Evolutionary conservation across 1,284 basidiomycete species (phyloP), one percentile per base, ranked within the genome.

Genomic region (Trichosporon coremiiforme): DNA sequence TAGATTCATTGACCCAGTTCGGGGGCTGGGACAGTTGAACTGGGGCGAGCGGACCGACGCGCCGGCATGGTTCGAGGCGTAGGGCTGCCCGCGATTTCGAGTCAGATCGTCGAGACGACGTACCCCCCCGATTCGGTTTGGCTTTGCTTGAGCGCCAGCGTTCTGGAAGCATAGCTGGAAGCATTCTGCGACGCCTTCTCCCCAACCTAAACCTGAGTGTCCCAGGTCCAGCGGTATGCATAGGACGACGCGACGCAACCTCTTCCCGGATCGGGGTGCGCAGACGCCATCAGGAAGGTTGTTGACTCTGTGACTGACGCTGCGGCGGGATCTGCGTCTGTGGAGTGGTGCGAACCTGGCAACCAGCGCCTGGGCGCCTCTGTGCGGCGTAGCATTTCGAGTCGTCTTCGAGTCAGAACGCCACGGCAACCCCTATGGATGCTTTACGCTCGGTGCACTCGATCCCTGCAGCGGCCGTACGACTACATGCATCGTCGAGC

Each of bases 261-360:
- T 53, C 47, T 22, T 53, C 47, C 47, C 47, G 47, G 47, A 53
- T 53, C 47, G 47, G 47, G 22, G 47, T 53, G 41, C 41, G 7
- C 41, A 45, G 41, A 45, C 41, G 38, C 38, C 13, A 15, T 41
- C 38, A 33, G 33, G 33, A 33, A 8, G 4, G 33, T 33, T 8
- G 33, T 8, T 33, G 33, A 33, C 36, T 38, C 36, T 10, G 10
- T 10, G 36, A 10, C 38, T 45, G 47, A 22, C 47, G 47, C 47
- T 22, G 47, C 47, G 47, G 3, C 47, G 22, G 31, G 31, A 31
- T 60, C 17, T 17, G 22, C 29, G 29, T 33, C 57, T 60, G 57
- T 31, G 57, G 9, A 60, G 31, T 4, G 57, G 57, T 60, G 57
- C 57, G 57, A 60, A 60, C 57, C 57, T 60, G 31, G 31, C 57